phyloP scores from a whole-genome alignment of 1,284 basidiomycete species.

The Wolfiporia cocos region DNA sequence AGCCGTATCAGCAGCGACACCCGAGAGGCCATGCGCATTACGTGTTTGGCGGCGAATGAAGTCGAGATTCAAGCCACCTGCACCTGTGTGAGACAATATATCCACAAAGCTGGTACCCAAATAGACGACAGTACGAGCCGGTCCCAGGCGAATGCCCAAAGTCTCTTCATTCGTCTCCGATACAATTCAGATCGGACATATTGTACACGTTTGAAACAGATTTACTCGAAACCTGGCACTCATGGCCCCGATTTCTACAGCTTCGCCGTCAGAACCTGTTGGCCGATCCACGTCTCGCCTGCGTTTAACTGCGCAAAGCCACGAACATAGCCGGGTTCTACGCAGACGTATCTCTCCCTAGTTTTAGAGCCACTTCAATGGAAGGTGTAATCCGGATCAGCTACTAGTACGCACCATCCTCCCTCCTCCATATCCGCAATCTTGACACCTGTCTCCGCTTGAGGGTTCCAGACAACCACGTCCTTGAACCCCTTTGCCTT shows the following conservation, averaged over 20 bases:
- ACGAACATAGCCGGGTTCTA: constrained; percentile 80
- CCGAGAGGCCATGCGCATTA: no score
- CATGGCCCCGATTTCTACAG: constrained; percentile 4
- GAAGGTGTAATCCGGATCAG: background rate
- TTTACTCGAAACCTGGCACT: no score
- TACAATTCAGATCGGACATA: no score
- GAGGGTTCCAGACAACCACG: constrained; percentile 87
- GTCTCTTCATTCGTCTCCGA: no score
- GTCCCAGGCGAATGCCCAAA: no score
- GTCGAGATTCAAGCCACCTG: no score
- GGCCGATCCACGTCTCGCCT: constrained; percentile 68
- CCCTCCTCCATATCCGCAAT: constrained; percentile 82
- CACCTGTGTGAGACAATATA: no score
- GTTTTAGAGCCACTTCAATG: background rate
- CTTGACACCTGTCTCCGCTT: constrained; percentile 55
- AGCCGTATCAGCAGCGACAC: no score
- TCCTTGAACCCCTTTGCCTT: constrained; percentile 62
- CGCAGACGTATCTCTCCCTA: constrained; percentile 79
- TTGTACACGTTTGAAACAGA: no score
- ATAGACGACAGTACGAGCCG: no score
- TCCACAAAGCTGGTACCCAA: no score
- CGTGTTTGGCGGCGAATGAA: no score
- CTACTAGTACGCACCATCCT: constrained; percentile 59
- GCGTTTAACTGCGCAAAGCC: constrained; percentile 56
- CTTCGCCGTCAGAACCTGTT: constrained; percentile 53